Evolutionary conservation across 345 rosid genomes (phyloP).

Genomic region (Citrus medica): DNA sequence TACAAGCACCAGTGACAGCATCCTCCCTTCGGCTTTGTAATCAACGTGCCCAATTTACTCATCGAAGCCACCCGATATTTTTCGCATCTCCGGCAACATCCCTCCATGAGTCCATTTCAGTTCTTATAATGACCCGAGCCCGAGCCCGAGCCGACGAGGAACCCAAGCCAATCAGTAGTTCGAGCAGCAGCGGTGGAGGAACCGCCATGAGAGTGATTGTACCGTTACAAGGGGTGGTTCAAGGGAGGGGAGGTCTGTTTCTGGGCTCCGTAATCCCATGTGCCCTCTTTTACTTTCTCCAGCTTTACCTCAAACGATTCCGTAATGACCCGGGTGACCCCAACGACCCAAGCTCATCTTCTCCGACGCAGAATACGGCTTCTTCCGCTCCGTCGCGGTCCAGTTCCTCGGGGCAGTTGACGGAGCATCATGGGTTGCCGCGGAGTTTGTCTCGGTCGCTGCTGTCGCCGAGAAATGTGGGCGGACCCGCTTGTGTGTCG

Average conservation of each 20-base stretch:
- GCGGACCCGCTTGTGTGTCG: slow-evolving; percentile 59
- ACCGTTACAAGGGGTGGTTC: slow-evolving; percentile 90
- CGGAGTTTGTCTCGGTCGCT: slow-evolving; percentile 62
- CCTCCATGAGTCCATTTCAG: slow-evolving; percentile 17
- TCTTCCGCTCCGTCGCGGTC: slow-evolving; percentile 40
- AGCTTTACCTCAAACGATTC: slow-evolving; percentile 65
- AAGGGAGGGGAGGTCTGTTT: slow-evolving; percentile 88
- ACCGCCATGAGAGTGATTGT: slow-evolving; percentile 92
- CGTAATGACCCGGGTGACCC: slow-evolving; percentile 44
- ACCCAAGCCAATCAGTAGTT: slow-evolving; percentile 17
- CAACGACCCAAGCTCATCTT: slow-evolving; percentile 21
- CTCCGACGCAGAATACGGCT: slow-evolving; percentile 12
- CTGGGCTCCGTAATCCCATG: slow-evolving; percentile 94
- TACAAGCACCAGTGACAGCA: not conserved
- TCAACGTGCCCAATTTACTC: slow-evolving; percentile 25
- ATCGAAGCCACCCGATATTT: not conserved
- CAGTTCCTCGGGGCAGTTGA: slow-evolving; percentile 43
- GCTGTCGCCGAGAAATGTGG: slow-evolving; percentile 60
- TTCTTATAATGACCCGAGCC: slow-evolving; percentile 56
- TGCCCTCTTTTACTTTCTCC: slow-evolving; percentile 88
- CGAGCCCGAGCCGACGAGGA: slow-evolving; percentile 46
- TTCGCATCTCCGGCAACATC: not conserved
- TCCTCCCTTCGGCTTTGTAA: slow-evolving; percentile 13
- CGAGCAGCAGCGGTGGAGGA: slow-evolving; percentile 36
- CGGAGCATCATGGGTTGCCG: slow-evolving; percentile 53